Evolutionary conservation across 2,329 filamentous ascomycete species (phyloP), one percentile per base, ranked within the genome.

Genomic region (Pyrenophora teres): DNA sequence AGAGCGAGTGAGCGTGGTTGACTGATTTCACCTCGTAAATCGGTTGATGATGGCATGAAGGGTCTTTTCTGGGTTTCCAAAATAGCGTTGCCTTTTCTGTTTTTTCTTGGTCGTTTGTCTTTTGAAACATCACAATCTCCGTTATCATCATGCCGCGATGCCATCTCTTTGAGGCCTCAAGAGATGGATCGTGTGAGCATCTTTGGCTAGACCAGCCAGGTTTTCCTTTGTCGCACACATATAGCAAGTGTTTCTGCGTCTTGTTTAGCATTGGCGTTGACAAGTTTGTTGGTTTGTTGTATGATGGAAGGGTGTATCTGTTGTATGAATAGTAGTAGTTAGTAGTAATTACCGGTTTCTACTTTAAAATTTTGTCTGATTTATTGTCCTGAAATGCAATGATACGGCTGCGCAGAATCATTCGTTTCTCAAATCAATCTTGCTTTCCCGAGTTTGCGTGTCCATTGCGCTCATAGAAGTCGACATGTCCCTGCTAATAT

Each of bases 191-290:
- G 48, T 42, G 52, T 47, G 41, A 27, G 52, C 55, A 54, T 59
- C 56, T 61, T 59, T 61, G 59, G 59, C 59, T 61, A 36, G 56
- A 42, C 50, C 54, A 61, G 56, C 58, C 58, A 38, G 58, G 53
- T 61, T 61, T 61, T 61, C 56, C 40, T 61, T 51, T 61, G 58
- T 54, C 41, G 50, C 50, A 53, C 46, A 53, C 39, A 33, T 30
- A 27, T 25, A 25, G 44, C 44, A 27, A 36, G 33, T 38, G 21
- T 38, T 38, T 18, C n/a, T 45, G 40, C 27, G 32, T 31, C 44
- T 19, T 13, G 7, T 48, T 43, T 35, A 46, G 50, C 45, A 52
- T 43, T 31, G 45, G 50, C 50, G 50, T 52, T 47, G 31, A 6
- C 8, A 23, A 18, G 44, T 15, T 21, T 40, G 35, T 49, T 37